Evolutionary conservation across 208 protist genomes (phyloP).

Genomic region (Novymonas esmeraldas): DNA sequence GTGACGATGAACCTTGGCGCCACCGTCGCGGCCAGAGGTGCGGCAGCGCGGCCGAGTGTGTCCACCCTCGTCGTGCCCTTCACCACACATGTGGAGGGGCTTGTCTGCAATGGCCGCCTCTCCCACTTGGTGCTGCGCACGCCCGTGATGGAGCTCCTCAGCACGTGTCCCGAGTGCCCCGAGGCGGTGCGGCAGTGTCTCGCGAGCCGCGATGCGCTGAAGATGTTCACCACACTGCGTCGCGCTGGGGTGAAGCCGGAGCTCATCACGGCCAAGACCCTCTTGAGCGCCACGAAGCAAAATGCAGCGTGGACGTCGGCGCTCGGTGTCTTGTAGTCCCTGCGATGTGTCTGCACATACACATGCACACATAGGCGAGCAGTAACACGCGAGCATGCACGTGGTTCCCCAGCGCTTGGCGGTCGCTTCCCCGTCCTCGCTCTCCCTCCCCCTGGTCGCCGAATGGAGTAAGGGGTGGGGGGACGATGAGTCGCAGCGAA

Average conservation of each 20-base stretch:
- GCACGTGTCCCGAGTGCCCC: constrained; percentile 26
- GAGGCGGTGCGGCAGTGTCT: constrained; percentile 37
- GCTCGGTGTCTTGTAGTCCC: constrained; percentile 51
- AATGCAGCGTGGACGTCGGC: constrained; percentile 52
- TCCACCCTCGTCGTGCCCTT: constrained; percentile 51
- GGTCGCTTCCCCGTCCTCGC: neutral
- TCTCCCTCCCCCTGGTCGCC: neutral
- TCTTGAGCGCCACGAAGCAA: constrained; percentile 42
- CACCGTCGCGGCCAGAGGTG: no score
- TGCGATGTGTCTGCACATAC: no score
- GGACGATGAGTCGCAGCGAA: no score
- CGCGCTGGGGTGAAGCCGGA: constrained; percentile 55
- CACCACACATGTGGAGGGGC: constrained; percentile 53
- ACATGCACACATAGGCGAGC: neutral
- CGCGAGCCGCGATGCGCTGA: constrained; percentile 39
- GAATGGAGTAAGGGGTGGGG: no score
- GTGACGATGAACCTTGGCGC: neutral
- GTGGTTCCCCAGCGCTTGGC: neutral
- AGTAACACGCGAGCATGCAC: neutral
- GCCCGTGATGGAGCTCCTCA: constrained; percentile 31
- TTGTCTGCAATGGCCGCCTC: constrained; percentile 23
- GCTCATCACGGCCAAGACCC: constrained; percentile 59
- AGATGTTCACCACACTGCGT: constrained; percentile 56
- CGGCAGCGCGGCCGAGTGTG: neutral
- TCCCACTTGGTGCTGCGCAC: constrained; percentile 67